Percentiles rank a stretch among this genome's conserved stretches.
phyloP scores from a whole-genome alignment of 495 filamentous ascomycete species.

The Penicillium steckii region DNA sequence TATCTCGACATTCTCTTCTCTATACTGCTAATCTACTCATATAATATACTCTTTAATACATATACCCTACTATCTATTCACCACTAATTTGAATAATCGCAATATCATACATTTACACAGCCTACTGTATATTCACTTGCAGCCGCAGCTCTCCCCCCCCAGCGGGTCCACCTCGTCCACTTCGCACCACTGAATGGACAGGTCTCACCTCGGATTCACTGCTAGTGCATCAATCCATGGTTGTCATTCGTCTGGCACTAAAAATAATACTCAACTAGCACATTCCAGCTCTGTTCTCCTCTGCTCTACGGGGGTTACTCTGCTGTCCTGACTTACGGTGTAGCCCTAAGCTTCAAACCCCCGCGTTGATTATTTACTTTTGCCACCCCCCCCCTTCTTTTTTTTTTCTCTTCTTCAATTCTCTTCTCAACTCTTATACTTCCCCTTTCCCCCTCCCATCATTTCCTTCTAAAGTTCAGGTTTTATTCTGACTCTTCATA shows the following conservation, averaged over 20 bases:
- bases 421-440: background rate
- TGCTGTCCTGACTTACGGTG: slow-evolving; percentile 15
- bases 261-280: slow-evolving; percentile 21
- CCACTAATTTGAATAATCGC: background rate
- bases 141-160: no score
- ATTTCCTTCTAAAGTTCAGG: no score
- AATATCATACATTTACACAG: background rate
- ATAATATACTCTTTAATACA: no score
- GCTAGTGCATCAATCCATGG: slow-evolving; percentile 5
- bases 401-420: slow-evolving; percentile 1
- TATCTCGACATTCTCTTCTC: no score
- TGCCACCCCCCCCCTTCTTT: slow-evolving; percentile 7
- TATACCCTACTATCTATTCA: no score
- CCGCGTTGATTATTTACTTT: slow-evolving; percentile 26
- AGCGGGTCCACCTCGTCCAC: slow-evolving; percentile 1
- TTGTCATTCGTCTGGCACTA: slow-evolving; percentile 17
- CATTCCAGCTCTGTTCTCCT: slow-evolving; percentile 3
- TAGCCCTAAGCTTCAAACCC: slow-evolving; percentile 26
- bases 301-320: background rate
- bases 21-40: no score
- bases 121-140: background rate
- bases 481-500: slow-evolving; percentile 15
- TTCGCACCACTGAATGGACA: slow-evolving; percentile 12
- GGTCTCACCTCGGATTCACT: slow-evolving; percentile 11
- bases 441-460: background rate